phyloP scores from a whole-genome alignment of 1,284 basidiomycete genomes.

The Singerocomus inundabilis region DNA sequence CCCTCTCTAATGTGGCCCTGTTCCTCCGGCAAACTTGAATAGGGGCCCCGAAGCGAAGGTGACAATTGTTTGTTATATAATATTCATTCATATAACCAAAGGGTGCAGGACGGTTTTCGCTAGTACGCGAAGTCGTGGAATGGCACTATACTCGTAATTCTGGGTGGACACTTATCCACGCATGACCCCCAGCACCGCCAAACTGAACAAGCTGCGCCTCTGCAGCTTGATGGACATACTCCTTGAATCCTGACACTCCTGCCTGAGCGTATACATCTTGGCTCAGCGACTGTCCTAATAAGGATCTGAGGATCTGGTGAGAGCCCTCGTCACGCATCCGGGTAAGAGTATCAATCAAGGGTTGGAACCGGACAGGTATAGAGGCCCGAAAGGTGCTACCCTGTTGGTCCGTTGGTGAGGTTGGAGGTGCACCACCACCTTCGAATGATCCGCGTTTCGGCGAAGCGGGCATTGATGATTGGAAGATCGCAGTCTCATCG shows the following conservation, averaged over 20 bases:
- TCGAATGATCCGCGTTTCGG: neutral
- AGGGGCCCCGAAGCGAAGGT: constrained; percentile 1
- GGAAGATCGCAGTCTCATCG: constrained; percentile 1
- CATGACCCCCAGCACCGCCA: constrained; percentile 34
- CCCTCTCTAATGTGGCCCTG: neutral
- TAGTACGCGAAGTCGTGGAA: constrained; percentile 10
- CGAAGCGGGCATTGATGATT: neutral
- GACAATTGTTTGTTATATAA: neutral
- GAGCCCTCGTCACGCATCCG: constrained; percentile 20
- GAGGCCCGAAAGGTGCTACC: neutral
- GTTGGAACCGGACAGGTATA: constrained; percentile 26
- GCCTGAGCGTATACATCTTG: constrained; percentile 30
- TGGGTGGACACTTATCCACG: constrained; percentile 39
- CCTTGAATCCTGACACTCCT: constrained; percentile 32
- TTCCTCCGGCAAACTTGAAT: neutral
- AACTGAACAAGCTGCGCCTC: constrained; percentile 33
- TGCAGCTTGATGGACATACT: constrained; percentile 32
- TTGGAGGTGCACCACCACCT: neutral
- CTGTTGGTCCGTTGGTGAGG: neutral
- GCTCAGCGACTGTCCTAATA: constrained; percentile 24
- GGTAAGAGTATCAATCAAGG: constrained; percentile 25
- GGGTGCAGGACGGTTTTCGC: constrained; percentile 3
- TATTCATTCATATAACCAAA: constrained; percentile 14
- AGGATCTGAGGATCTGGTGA: constrained; percentile 17
- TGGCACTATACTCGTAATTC: constrained; percentile 19